Base-by-base conservation (phyloP, 78 protist genomes). In the Mastigamoeba balamuthi region DNA sequence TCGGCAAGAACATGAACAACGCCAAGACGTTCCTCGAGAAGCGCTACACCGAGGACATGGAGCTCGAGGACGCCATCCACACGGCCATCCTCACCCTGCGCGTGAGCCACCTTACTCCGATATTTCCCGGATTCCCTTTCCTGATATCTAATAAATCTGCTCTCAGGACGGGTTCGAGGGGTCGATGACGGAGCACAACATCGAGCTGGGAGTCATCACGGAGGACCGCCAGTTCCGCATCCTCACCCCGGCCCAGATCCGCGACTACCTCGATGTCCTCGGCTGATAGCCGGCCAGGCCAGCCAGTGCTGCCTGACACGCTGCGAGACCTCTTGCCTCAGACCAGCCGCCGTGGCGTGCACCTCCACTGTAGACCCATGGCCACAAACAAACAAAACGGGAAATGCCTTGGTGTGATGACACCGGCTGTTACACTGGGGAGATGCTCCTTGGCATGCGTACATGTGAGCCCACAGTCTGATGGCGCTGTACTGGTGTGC, bases 21-120 rank as follows among this genome's bases (percentile, higher is more conserved):
- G 97, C 96, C 37, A 95, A 91, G 76, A 89, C 97, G 6, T 96
- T 95, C 83, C 79, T 98, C 1, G 99, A 98, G 83, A 98, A 98
- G 83, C 78, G 98, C 25, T 91, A 89, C 75, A 85, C 66, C 83
- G 95, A 92, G 27, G 96, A 93, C 41, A 82, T 96, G 39, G 99
- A 91, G 53, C 80, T 98, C 9, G 99, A 94, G 35, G 99, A 98
- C 33, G 99, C 99, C 27, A 76, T 96, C 40, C 93, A 96, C 80
- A 97, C 96, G 2, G 99, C 99, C 43, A 82, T 98, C 33, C 82
- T 92, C 28, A 93, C 99, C 4, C 84, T 98, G 38, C n/a, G n/a
- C n/a, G n/a, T 93, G 94, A 72, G 97, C 5, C 3, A 2, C 7
- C 3, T 58, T 58, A 3, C 66, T 1, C 66, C 66, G 17, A 17